Conservation (phyloP, 441 rosid species). For the Erysimum pusillum region DNA sequence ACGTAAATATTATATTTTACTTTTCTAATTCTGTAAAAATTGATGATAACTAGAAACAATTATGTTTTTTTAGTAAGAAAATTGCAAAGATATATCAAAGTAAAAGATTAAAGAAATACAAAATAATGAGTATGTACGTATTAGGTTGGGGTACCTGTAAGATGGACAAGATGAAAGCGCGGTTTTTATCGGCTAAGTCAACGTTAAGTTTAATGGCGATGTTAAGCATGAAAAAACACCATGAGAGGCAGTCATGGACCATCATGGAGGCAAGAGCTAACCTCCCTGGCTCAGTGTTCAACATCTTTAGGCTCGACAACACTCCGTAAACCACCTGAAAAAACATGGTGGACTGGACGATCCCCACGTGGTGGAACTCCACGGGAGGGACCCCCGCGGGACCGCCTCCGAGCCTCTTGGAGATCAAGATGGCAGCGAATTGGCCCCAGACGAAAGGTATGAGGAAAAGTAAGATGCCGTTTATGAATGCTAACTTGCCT, state of each 20-base stretch:
- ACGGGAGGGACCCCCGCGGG: neutral
- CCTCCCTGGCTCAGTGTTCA: slow-evolving; percentile 65
- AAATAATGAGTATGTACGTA: no score
- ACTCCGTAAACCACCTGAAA: slow-evolving; percentile 52
- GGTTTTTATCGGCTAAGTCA: neutral
- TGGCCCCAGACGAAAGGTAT: slow-evolving; percentile 44
- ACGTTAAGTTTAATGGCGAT: slow-evolving; percentile 33
- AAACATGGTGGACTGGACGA: slow-evolving; percentile 48
- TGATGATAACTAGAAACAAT: no score
- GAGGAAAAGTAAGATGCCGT: slow-evolving; percentile 52
- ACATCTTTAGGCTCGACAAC: slow-evolving; percentile 55
- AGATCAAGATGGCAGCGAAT: slow-evolving; percentile 22
- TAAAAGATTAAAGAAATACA: no score
- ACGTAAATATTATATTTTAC: neutral
- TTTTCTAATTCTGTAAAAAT: neutral
- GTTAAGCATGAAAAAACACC: slow-evolving; percentile 26
- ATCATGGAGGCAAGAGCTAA: slow-evolving; percentile 60
- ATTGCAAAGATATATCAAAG: neutral
- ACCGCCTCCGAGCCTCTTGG: slow-evolving; percentile 13
- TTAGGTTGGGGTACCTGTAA: slow-evolving; percentile 13
- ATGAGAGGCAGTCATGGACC: slow-evolving; percentile 48
- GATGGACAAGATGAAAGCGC: neutral
- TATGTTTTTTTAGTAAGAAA: neutral
- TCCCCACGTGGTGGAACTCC: slow-evolving; percentile 35
- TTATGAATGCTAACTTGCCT: slow-evolving; percentile 54